phyloP scores from a whole-genome alignment of 2,329 filamentous ascomycete genomes.

The Fusarium nanum region DNA sequence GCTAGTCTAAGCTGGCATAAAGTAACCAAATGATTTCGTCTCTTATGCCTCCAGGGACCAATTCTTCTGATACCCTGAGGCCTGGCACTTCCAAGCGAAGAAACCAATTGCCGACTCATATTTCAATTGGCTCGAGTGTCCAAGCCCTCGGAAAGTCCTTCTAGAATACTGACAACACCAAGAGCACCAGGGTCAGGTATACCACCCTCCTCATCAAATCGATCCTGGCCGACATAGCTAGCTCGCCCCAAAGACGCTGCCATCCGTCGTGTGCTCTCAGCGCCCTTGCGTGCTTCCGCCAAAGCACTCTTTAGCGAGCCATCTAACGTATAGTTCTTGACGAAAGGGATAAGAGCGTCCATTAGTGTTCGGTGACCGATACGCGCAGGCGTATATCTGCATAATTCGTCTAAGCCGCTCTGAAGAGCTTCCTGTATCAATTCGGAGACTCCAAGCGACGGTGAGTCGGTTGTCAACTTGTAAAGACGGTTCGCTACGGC shows the following conservation, averaged over 20 bases:
- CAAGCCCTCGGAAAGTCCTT: neutral
- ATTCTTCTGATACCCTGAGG: too few species aligned
- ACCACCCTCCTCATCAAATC: conserved; percentile 57
- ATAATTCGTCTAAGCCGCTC: conserved; percentile 59
- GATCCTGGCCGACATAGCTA: conserved; percentile 71
- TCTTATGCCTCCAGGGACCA: too few species aligned
- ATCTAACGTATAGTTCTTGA: conserved; percentile 63
- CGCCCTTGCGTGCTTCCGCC: conserved; percentile 67
- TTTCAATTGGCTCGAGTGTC: conserved; percentile 15
- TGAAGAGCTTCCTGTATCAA: conserved; percentile 49
- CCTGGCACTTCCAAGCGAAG: neutral
- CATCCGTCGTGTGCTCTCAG: conserved; percentile 63
- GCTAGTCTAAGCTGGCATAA: too few species aligned
- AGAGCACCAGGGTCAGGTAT: conserved; percentile 72
- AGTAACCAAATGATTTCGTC: too few species aligned
- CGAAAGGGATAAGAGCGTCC: conserved; percentile 67
- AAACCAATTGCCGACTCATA: neutral
- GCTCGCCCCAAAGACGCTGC: conserved; percentile 73
- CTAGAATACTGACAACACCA: neutral
- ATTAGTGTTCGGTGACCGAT: conserved; percentile 68
- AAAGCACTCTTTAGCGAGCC: conserved; percentile 68
- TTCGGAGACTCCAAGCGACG: neutral
- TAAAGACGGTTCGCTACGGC: conserved; percentile 54
- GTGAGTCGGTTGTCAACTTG: conserved; percentile 55
- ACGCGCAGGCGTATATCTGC: conserved; percentile 65